Percentiles rank a stretch among this genome's conserved stretches.
These are phyloP conservation scores for Blastocystis sp. DNA, from an alignment of 352 stramenopile species.

Conservation along the genomic window DNA sequence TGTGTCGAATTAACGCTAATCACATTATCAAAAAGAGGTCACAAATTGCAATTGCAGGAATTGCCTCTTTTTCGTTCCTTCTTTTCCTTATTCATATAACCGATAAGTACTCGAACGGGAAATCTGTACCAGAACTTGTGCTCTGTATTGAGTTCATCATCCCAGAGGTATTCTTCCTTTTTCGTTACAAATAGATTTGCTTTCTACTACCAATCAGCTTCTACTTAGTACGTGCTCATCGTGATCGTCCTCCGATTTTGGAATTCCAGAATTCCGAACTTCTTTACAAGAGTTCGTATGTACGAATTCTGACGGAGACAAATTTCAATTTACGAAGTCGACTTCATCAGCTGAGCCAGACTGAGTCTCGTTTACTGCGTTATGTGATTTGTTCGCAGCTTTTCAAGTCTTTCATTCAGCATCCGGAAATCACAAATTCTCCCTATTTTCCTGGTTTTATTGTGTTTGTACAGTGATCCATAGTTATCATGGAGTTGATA, in stretches of 20 bases:
- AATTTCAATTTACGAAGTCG: background rate
- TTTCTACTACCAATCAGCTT: background rate
- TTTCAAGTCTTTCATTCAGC: slow-evolving; percentile 47
- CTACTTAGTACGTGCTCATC: background rate
- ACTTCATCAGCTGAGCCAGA: background rate
- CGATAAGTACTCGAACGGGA: background rate
- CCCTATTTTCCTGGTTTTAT: background rate
- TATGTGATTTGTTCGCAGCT: slow-evolving; percentile 21
- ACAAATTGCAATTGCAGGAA: background rate
- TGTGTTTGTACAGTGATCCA: background rate
- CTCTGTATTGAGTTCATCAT: slow-evolving; percentile 37
- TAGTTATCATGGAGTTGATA: slow-evolving; percentile 41
- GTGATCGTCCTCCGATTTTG: background rate
- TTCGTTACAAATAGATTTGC: background rate
- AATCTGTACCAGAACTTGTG: background rate
- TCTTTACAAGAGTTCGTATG: background rate
- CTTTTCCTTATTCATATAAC: slow-evolving; percentile 48
- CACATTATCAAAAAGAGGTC: background rate
- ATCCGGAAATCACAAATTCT: background rate
- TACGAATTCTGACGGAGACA: background rate
- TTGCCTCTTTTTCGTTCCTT: slow-evolving; percentile 1
- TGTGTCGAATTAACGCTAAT: background rate
- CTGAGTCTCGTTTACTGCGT: background rate
- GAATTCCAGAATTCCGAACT: background rate
- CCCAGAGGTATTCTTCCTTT: background rate